phyloP scores from a whole-genome alignment of 2,329 filamentous ascomycete genomes.

The Ophiostoma ulmi region DNA sequence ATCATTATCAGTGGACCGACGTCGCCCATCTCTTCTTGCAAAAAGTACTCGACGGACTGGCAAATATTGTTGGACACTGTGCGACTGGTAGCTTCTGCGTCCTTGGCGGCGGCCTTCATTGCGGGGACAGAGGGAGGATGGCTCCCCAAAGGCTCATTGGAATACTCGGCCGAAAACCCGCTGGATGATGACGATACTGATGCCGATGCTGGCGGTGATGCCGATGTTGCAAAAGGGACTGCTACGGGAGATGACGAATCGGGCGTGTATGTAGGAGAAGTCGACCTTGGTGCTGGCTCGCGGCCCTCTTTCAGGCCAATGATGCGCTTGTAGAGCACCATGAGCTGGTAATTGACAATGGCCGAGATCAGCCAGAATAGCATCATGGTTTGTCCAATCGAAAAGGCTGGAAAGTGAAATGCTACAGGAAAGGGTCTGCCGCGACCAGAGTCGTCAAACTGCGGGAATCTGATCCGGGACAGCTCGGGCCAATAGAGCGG shows the following conservation, averaged over 20 bases:
- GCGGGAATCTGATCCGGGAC: slow-evolving; percentile 19
- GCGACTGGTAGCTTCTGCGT: not conserved
- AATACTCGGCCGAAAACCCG: not conserved
- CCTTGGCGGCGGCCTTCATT: slow-evolving; percentile 17
- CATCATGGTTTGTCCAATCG: slow-evolving; percentile 27
- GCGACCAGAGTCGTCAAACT: slow-evolving; percentile 2
- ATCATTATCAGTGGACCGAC: slow-evolving; percentile 26
- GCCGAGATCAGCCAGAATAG: slow-evolving; percentile 28
- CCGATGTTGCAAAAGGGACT: not conserved
- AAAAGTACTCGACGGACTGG: slow-evolving; percentile 29
- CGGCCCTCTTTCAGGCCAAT: not conserved
- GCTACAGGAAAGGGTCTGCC: slow-evolving; percentile 28
- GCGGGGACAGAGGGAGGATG: not conserved
- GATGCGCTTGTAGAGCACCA: slow-evolving; percentile 17
- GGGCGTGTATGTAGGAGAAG: not conserved
- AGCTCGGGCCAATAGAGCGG: slow-evolving; percentile 29
- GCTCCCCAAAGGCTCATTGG: not conserved
- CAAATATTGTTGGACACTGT: slow-evolving; percentile 27
- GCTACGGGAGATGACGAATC: not conserved
- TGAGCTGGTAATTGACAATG: slow-evolving; percentile 25
- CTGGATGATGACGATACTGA: not conserved
- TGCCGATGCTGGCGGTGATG: not conserved
- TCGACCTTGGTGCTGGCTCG: not conserved
- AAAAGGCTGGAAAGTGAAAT: slow-evolving; percentile 29
- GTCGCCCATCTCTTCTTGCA: slow-evolving; percentile 25